Conservation (phyloP, 306 rosid genomes). For the Vigna reflexopilosa region DNA sequence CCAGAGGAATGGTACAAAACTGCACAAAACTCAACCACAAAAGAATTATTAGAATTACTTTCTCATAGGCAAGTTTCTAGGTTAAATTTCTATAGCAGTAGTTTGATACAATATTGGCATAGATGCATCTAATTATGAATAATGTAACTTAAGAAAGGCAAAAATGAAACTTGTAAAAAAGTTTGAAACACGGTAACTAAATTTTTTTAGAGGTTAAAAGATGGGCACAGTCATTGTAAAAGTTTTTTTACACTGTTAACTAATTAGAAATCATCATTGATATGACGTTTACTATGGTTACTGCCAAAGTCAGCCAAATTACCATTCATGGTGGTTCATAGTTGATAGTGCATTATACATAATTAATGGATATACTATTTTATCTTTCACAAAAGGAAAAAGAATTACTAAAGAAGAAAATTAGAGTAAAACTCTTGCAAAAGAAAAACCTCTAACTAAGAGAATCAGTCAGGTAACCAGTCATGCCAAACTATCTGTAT, state of each 20-base stretch:
- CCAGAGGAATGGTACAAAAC: conserved; percentile 96
- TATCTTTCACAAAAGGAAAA: background rate
- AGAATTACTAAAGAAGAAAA: background rate
- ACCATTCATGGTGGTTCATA: background rate
- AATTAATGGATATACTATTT: background rate
- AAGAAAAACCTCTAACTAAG: background rate
- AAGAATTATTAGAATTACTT: conserved; percentile 32
- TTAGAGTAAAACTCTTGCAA: background rate
- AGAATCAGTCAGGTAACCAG: background rate
- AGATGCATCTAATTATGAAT: background rate
- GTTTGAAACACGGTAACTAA: background rate
- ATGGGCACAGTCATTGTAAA: background rate
- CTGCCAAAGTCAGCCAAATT: background rate
- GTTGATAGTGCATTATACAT: background rate
- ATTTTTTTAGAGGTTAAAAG: background rate
- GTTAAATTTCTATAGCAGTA: background rate
- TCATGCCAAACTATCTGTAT: background rate
- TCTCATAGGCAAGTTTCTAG: background rate
- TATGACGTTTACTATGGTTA: background rate
- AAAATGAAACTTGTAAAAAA: background rate
- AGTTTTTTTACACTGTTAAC: background rate
- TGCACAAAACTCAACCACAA: conserved; percentile 49
- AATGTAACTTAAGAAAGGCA: background rate
- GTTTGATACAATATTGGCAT: background rate
- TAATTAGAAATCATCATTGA: background rate